phyloP scores from a whole-genome alignment of 208 protist species.

The Trypanosoma boissoni region DNA sequence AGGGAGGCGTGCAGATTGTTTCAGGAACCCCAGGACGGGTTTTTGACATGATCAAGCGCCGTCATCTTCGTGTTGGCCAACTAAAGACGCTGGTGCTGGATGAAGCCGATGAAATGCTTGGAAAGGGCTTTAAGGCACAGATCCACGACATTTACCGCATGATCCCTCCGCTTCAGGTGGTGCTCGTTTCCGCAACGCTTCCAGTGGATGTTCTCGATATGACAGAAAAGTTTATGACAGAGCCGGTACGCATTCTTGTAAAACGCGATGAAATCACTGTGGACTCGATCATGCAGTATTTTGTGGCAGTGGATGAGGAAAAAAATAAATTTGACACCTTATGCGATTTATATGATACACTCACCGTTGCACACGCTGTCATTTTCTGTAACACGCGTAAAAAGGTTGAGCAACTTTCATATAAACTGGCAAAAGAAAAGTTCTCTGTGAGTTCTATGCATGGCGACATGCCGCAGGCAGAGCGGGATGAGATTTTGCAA shows the following conservation, averaged over 20 bases:
- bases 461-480: slow-evolving; percentile 97
- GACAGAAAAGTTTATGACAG: slow-evolving; percentile 98
- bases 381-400: slow-evolving; percentile 99
- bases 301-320: slow-evolving; percentile 97
- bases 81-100: slow-evolving; percentile 97
- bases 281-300: slow-evolving; percentile 98
- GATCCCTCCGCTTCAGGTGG: slow-evolving; percentile 90
- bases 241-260: slow-evolving; percentile 98
- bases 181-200: slow-evolving; percentile 89
- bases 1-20: slow-evolving; percentile 94
- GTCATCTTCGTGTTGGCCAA: slow-evolving; percentile 67
- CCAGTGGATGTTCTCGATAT: slow-evolving; percentile 93
- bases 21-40: slow-evolving; percentile 98
- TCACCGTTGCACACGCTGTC: slow-evolving; percentile 98
- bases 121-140: slow-evolving; percentile 98
- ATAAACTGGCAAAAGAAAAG: slow-evolving; percentile 94
- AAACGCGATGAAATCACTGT: slow-evolving; percentile 99
- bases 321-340: slow-evolving; percentile 99
- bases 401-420: slow-evolving; percentile 99
- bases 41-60: slow-evolving; percentile 96
- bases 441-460: slow-evolving; percentile 97
- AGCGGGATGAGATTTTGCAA: slow-evolving; percentile 97
- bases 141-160: slow-evolving; percentile 98
- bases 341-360: slow-evolving; percentile 98
- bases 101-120: slow-evolving; percentile 99